Evolutionary conservation across 1,284 basidiomycete genomes (phyloP).

Genomic region (Cutaneotrichosporon mucoides): DNA sequence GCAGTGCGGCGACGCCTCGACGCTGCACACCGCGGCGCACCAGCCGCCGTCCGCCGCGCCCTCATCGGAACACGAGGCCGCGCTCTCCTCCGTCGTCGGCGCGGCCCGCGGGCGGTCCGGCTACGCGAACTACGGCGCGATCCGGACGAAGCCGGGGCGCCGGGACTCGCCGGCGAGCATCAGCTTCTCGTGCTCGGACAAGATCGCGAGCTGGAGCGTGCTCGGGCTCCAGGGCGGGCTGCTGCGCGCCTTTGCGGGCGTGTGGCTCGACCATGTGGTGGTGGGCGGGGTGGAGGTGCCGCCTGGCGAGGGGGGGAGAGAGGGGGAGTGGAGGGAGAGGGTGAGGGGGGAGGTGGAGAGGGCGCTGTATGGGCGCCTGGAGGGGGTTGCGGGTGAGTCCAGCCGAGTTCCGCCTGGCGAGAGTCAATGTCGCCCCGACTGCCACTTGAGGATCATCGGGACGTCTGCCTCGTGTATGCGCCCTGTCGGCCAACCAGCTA

Average conservation of each 20-base stretch:
- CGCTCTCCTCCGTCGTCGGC: background rate
- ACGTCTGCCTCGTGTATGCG: no score
- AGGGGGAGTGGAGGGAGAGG: conserved; percentile 55
- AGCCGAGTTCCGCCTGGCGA: no score
- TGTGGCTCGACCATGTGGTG: conserved; percentile 64
- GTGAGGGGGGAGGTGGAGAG: conserved; percentile 59
- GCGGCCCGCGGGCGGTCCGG: conserved; percentile 71
- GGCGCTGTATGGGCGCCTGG: conserved; percentile 49
- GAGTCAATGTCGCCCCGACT: no score
- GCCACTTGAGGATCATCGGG: no score
- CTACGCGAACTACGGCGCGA: conserved; percentile 65
- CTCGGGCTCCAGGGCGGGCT: conserved; percentile 81
- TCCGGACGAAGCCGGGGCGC: conserved; percentile 83
- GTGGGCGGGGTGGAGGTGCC: conserved; percentile 62
- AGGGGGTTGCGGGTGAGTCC: conserved; percentile 17
- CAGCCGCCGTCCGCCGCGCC: conserved; percentile 58
- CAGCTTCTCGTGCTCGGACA: conserved; percentile 87
- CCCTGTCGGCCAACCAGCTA: no score
- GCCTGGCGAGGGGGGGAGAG: conserved; percentile 28
- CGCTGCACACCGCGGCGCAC: conserved; percentile 63
- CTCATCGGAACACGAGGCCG: background rate
- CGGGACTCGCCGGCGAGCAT: conserved; percentile 73
- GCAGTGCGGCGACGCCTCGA: conserved; percentile 86
- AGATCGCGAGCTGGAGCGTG: conserved; percentile 75
- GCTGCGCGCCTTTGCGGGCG: conserved; percentile 52